Evolutionary conservation across 2,329 filamentous ascomycete species (phyloP).

Genomic region (Sclerotinia sclerotiorum): DNA sequence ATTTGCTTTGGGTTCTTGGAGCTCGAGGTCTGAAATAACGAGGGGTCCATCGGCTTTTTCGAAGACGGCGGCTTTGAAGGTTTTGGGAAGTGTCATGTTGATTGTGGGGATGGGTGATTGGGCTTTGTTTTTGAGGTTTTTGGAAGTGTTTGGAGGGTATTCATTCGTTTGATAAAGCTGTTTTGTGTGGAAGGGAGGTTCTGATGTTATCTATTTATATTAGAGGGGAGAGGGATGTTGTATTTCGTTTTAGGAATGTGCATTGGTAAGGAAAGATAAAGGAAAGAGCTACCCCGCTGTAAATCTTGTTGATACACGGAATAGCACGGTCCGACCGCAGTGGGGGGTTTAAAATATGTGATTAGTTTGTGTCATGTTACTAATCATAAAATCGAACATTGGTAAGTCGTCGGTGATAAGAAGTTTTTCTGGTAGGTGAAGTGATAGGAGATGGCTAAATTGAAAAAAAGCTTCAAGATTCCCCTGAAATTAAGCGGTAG

Average conservation of each 20-base stretch:
- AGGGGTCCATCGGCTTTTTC: conserved; percentile 53
- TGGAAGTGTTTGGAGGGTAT: neutral
- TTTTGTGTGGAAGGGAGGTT: neutral
- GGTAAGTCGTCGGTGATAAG: neutral
- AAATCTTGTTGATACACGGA: neutral
- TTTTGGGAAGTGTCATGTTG: conserved; percentile 53
- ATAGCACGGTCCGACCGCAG: neutral
- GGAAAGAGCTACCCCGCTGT: conserved; percentile 5
- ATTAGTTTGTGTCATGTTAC: neutral
- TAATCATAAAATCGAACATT: neutral
- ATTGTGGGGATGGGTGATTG: conserved; percentile 25
- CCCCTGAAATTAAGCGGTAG: too few species aligned
- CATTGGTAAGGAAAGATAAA: neutral
- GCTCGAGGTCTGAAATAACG: conserved; percentile 57
- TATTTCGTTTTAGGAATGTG: neutral
- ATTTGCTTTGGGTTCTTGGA: conserved; percentile 55
- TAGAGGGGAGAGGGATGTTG: neutral
- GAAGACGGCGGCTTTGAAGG: conserved; percentile 66
- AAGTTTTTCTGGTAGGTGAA: neutral
- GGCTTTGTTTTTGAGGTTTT: neutral
- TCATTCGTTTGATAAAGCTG: neutral
- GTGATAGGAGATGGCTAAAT: too few species aligned
- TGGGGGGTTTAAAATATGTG: neutral
- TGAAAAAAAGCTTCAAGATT: too few species aligned
- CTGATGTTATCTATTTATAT: neutral